Evolutionary conservation across 768 basidiomycete species (phyloP), one percentile per base, ranked within the genome.

Genomic region (Suillus clintonianus): DNA sequence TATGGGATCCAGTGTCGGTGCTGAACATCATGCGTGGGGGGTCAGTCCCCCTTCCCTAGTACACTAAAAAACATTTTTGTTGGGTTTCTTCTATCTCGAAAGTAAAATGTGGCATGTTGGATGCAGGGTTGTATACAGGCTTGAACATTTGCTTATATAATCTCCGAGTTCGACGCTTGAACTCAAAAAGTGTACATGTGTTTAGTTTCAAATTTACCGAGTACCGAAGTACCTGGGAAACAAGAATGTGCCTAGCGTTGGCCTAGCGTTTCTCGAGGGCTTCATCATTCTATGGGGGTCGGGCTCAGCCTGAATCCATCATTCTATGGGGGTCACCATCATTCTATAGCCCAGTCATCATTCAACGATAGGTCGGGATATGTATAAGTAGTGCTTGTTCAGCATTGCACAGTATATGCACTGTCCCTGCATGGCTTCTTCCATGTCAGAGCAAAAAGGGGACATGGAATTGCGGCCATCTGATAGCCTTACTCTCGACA

Each of bases 61-160:
- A 27, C 27, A 2, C 27, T n/a, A 27, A 15, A 22, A 53, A 41
- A 62, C 45, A 63, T 13, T n/a, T 36, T 24, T n/a, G 5, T 13
- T 4, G 64, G n/a, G n/a, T n/a, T 51, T 27, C 39, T 59, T 19
- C 39, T 64, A 65, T 69, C 63, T 62, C 59, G 50, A 64, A 64
- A 67, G n/a, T 48, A 67, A 53, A 68, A 65, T 53, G 53, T 71
- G 11, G 5, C 32, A 41, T 27, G 37, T 30, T 30, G 19, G 14
- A 41, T 24, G 41, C 45, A 32, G 30, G 32, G 45, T 43, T 6
- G 34, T 67, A 64, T 65, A 64, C 22, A n/a, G n/a, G n/a, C 41
- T 60, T 59, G 53, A 59, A 69, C 67, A 66, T 55, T 27, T 14
- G 47, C 67, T 75, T 76, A 76, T 64, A 57, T 76, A 75, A 75